These are phyloP conservation scores for Yamadazyma membranifaciens DNA, from an alignment of 1,139 yeast species.

Conservation along the genomic window DNA sequence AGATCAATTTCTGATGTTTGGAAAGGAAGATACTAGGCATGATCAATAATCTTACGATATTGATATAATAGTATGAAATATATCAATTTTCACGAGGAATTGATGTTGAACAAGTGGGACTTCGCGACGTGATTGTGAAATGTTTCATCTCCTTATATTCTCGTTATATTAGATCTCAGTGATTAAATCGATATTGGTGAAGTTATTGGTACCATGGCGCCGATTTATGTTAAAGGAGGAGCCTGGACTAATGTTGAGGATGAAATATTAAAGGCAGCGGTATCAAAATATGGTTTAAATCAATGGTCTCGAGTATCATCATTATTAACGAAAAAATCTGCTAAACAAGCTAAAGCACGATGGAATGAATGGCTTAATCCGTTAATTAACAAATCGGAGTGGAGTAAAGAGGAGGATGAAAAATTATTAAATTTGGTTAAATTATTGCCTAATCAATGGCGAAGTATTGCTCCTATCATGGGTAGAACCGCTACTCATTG, in stretches of 20 bases:
- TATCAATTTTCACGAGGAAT: background rate
- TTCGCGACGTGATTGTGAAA: background rate
- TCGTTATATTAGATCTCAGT: too few relatives aligned
- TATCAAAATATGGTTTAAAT: conserved; percentile 87
- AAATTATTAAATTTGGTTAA: conserved; percentile 65
- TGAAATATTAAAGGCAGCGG: conserved; percentile 85
- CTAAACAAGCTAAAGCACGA: conserved; percentile 88
- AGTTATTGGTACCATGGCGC: conserved; percentile 50
- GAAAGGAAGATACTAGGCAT: conserved; percentile 49
- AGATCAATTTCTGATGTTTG: conserved; percentile 85
- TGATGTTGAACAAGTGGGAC: background rate
- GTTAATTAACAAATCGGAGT: conserved; percentile 55
- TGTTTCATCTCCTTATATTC: too few relatives aligned
- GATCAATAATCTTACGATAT: background rate
- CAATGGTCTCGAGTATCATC: conserved; percentile 97
- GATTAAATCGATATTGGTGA: too few relatives aligned
- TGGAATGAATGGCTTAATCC: conserved; percentile 94
- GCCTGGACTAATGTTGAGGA: conserved; percentile 92
- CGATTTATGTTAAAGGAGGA: conserved; percentile 81
- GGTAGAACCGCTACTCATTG: conserved; percentile 88
- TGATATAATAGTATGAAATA: background rate
- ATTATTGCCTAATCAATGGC: conserved; percentile 90
- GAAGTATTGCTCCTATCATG: conserved; percentile 75
- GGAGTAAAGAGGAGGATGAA: conserved; percentile 80
- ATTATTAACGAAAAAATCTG: conserved; percentile 77